Evolutionary conservation across 1,139 yeast genomes (phyloP).

Genomic region (Candida neerlandica): DNA sequence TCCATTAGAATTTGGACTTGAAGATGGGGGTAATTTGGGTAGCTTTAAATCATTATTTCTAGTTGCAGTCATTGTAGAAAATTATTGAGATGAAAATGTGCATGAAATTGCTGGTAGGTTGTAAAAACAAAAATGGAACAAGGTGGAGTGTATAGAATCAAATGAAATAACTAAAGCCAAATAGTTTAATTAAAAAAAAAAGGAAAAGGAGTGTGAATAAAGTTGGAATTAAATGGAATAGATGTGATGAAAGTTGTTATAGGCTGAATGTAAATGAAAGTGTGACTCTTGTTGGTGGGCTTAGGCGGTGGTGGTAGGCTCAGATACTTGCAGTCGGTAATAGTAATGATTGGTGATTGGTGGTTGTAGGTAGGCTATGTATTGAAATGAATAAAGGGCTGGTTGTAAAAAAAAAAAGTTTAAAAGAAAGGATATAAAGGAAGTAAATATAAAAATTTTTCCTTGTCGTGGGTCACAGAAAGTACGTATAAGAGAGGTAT

Average conservation of each 20-base stretch:
- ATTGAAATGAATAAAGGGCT: background rate
- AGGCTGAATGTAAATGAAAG: background rate
- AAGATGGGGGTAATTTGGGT: slow-evolving; percentile 22
- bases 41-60: slow-evolving; percentile 24
- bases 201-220: background rate
- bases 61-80: slow-evolving; percentile 15
- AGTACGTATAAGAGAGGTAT: no score
- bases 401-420: background rate
- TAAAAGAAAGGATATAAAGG: no score
- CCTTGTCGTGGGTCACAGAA: no score
- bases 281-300: background rate
- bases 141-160: no score
- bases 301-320: background rate
- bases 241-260: background rate
- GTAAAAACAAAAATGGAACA: no score
- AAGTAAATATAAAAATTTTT: no score
- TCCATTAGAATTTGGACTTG: background rate
- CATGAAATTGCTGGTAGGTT: background rate
- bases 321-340: background rate
- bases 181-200: background rate
- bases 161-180: no score
- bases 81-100: slow-evolving; percentile 1
- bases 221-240: background rate
- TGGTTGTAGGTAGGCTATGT: background rate
- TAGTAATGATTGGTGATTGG: background rate